phyloP scores from a whole-genome alignment of 495 filamentous ascomycete genomes.

The Polyplosphaeria fusca region DNA sequence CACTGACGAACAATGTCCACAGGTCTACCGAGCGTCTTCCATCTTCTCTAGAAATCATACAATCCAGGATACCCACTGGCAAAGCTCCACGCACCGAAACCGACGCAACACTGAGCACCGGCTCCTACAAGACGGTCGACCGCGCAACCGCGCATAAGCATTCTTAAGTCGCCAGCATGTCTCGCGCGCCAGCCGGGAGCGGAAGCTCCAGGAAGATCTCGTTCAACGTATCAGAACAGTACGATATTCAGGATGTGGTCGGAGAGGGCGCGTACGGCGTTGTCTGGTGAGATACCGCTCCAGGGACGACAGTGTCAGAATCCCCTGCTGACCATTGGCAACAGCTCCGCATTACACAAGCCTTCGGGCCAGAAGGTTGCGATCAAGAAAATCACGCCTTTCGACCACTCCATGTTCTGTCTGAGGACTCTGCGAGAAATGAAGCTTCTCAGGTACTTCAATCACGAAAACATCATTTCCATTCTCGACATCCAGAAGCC shows the following conservation, averaged over 20 bases:
- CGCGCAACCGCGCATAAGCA: constrained; percentile 24
- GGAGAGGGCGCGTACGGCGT: constrained; percentile 99
- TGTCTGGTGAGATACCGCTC: constrained; percentile 73
- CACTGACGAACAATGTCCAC: constrained; percentile 17
- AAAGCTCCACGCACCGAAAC: background rate
- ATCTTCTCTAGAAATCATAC: background rate
- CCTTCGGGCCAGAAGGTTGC: constrained; percentile 98
- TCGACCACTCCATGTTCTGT: constrained; percentile 99
- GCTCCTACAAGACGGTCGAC: background rate
- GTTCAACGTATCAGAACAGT: constrained; percentile 99
- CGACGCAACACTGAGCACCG: constrained; percentile 1
- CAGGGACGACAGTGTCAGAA: background rate
- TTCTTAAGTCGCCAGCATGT: constrained; percentile 22
- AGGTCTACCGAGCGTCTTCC: constrained; percentile 1
- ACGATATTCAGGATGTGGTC: constrained; percentile 99
- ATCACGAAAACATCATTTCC: constrained; percentile 99
- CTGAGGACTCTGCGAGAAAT: constrained; percentile 95
- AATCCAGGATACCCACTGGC: constrained; percentile 6
- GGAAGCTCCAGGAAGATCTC: constrained; percentile 86
- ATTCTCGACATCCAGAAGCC: constrained; percentile 99
- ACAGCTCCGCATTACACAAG: constrained; percentile 96
- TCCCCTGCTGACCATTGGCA: constrained; percentile 8
- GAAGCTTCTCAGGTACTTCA: constrained; percentile 99
- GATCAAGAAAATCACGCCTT: constrained; percentile 99
- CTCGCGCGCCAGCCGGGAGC: constrained; percentile 32